Evolutionary conservation across 1,284 basidiomycete genomes (phyloP).

Genomic region (Tetrapyrgos nigripes): DNA sequence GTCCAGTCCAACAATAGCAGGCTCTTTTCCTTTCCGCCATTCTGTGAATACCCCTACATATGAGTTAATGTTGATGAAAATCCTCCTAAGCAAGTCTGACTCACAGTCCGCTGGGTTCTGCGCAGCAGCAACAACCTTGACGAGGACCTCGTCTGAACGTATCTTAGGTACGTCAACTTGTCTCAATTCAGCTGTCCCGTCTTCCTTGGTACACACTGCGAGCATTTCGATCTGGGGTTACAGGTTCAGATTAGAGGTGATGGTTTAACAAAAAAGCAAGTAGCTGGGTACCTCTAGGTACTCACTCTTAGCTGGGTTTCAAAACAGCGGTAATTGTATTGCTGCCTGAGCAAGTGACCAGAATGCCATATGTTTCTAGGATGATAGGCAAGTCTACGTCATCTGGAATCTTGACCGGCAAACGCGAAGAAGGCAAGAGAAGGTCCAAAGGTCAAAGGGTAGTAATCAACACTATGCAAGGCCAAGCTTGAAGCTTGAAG

Average conservation of each 20-base stretch:
- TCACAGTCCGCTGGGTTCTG: slow-evolving; percentile 8
- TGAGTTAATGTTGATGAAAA: not conserved
- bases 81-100: not conserved
- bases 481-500: too few relatives aligned
- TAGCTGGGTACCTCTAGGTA: too few relatives aligned
- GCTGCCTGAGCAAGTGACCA: too few relatives aligned
- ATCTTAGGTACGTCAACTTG: slow-evolving; percentile 5
- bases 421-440: too few relatives aligned
- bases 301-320: too few relatives aligned
- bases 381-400: too few relatives aligned
- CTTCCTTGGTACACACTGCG: slow-evolving; percentile 10
- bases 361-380: too few relatives aligned
- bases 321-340: too few relatives aligned
- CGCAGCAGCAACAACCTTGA: slow-evolving; percentile 8
- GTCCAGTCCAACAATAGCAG: slow-evolving; percentile 20
- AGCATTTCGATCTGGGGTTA: slow-evolving; percentile 7
- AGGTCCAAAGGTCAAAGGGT: too few relatives aligned
- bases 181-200: slow-evolving; percentile 4
- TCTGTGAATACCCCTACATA: not conserved
- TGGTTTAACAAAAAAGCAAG: not conserved
- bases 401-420: too few relatives aligned
- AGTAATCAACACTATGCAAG: too few relatives aligned
- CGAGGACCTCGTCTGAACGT: slow-evolving; percentile 1
- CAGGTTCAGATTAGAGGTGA: not conserved
- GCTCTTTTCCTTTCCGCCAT: not conserved